phyloP scores from a whole-genome alignment of 2,329 filamentous ascomycete species.

The Colletotrichum sp. region DNA sequence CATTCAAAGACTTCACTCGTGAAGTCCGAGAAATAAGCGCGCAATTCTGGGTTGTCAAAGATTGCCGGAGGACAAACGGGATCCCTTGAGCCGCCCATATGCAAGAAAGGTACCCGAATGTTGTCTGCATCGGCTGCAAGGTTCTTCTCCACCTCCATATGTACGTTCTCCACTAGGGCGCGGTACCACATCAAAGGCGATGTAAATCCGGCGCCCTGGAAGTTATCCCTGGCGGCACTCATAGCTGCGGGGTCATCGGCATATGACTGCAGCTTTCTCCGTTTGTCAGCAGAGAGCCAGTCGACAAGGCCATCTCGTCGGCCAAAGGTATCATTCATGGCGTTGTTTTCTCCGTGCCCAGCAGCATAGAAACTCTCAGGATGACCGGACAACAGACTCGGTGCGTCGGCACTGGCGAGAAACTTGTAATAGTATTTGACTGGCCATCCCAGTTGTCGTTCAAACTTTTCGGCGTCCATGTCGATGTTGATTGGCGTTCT shows the following conservation, averaged over 20 bases:
- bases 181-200: not conserved
- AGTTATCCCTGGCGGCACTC: not conserved
- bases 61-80: not conserved
- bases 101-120: not conserved
- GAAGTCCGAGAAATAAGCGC: not conserved
- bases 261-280: not conserved
- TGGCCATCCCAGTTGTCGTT: not conserved
- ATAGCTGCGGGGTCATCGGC: not conserved
- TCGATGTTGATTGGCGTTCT: not conserved
- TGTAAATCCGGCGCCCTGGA: not conserved
- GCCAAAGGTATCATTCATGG: not conserved
- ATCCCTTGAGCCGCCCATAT: not conserved
- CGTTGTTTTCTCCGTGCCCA: not conserved
- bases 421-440: not conserved
- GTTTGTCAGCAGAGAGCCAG: not conserved
- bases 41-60: not conserved
- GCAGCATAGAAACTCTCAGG: not conserved
- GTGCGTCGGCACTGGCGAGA: not conserved
- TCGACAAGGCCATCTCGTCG: not conserved
- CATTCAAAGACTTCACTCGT: not conserved
- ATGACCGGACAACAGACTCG: not conserved
- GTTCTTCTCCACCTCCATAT: not conserved
- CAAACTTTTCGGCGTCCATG: not conserved
- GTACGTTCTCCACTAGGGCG: not conserved
- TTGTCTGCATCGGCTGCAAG: not conserved